A percentile compares a stretch with the other conserved stretches of the same genome.
Conservation (phyloP, 345 rosid species). For the Carallia pectinifolia region DNA sequence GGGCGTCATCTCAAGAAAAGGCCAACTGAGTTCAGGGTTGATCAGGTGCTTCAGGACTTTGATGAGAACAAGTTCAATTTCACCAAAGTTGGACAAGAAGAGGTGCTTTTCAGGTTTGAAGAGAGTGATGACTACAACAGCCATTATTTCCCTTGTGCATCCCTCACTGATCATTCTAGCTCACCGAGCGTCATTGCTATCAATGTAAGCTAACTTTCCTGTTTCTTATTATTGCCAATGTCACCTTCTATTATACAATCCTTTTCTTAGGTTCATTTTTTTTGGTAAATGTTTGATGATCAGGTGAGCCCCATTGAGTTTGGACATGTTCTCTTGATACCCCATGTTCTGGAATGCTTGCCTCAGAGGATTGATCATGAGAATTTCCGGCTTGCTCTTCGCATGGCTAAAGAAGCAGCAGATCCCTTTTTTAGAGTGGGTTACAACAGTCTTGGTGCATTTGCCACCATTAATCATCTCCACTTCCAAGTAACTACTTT, state of each 20-base stretch:
- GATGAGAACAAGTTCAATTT: conserved; percentile 23
- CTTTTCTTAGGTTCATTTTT: background rate
- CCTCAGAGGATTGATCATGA: conserved; percentile 1
- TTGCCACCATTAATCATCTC: background rate
- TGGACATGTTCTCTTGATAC: conserved; percentile 3
- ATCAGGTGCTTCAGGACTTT: conserved; percentile 16
- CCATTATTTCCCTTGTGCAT: conserved; percentile 5
- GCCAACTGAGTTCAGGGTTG: conserved; percentile 22
- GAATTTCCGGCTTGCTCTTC: background rate
- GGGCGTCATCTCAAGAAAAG: conserved; percentile 24
- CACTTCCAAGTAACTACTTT: background rate
- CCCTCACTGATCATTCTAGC: conserved; percentile 1
- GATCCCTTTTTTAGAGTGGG: conserved; percentile 2
- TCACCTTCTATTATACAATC: background rate
- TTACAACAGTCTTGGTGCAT: conserved; percentile 1
- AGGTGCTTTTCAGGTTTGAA: conserved; percentile 9
- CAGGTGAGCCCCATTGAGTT: background rate
- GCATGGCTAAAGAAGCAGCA: background rate
- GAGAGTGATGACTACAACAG: background rate
- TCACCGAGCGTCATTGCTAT: conserved; percentile 12
- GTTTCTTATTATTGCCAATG: background rate
- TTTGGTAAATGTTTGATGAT: background rate
- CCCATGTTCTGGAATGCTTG: background rate
- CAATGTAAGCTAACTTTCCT: background rate
- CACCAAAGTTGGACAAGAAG: conserved; percentile 14